Base-by-base conservation (phyloP, 169 alveolate species). In the Plasmodium adleri region DNA sequence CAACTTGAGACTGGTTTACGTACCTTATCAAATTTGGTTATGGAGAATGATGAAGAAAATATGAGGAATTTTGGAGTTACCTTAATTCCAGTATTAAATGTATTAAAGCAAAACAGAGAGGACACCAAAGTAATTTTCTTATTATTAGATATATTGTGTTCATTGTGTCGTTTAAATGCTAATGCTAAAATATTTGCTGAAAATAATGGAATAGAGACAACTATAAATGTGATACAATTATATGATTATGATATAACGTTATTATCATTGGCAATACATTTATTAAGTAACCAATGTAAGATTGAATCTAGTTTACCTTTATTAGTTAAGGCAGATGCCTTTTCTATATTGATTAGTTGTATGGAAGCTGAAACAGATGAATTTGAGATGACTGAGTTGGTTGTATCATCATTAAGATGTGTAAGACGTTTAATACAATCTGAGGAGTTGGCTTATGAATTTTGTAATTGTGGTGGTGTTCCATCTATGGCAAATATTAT, bases 391-490 rank as follows among this genome's bases (percentile, higher is more conserved):
- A 94, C 95, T 26, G 98, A 96, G 71, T 94, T 96, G 15, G 94
- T 95, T 71, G 95, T 96, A 1, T 94, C 97, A 43, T 94, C 96
- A 22, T 88, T 96, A 39, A 93, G 98, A 17, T 95, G 97, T 68
- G 89, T 95, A n/a, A 67, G 98, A 32, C 96, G 97, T 72, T 90
- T 96, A 76, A 91, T 96, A 39, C 93, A 89, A 66, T 93, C 94
- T 24, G 96, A 95, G 58, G 97, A 95, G 63, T 95, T 96, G 88
- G 98, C 97, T 5, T 93, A 95, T 67, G 97, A 95, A 72, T 96
- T 95, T 78, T 95, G 97, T 91, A 94, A 96, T 45, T 94, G 94
- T 71, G 98, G 97, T 22, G 98, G 98, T 24, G 94, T 96, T 2
- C 94, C 96, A 22, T 88, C 97, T 28, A 72, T 93, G 52, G 94